Conservation (phyloP, 2,329 filamentous ascomycete genomes). For the Delphinella strobiligena region DNA sequence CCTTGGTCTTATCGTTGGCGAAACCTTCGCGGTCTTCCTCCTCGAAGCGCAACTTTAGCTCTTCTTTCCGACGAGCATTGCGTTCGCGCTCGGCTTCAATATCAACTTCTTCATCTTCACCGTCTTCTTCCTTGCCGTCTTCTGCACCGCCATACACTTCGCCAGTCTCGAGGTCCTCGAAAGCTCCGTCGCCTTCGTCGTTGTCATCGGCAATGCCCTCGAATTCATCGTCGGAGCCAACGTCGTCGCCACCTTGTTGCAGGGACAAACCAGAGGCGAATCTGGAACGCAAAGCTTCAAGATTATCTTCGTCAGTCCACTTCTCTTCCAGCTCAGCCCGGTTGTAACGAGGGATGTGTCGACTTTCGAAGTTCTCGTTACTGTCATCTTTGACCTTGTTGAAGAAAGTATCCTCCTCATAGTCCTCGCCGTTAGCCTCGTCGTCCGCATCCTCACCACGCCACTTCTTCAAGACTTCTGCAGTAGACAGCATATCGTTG, state of each 20-base stretch:
- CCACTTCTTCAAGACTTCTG: slow-evolving; percentile 70
- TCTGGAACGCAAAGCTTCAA: slow-evolving; percentile 60
- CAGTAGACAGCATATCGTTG: slow-evolving; percentile 63
- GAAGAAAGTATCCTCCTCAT: slow-evolving; percentile 56
- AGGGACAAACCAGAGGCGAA: slow-evolving; percentile 62
- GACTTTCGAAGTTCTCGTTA: slow-evolving; percentile 51
- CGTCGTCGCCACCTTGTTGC: slow-evolving; percentile 35
- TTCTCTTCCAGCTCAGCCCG: slow-evolving; percentile 71
- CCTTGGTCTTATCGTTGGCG: slow-evolving; percentile 74
- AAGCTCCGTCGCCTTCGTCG: slow-evolving; percentile 66
- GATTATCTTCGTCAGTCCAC: slow-evolving; percentile 69
- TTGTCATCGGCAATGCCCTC: slow-evolving; percentile 40
- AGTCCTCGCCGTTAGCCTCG: slow-evolving; percentile 42
- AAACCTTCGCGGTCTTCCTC: slow-evolving; percentile 97
- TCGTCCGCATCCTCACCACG: slow-evolving; percentile 50
- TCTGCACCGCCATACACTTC: slow-evolving; percentile 36
- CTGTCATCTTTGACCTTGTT: slow-evolving; percentile 41
- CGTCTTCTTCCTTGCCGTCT: slow-evolving; percentile 28
- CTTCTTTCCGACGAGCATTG: slow-evolving; percentile 87
- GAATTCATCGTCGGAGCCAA: slow-evolving; percentile 41
- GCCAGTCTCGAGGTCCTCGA: slow-evolving; percentile 74
- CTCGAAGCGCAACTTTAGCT: slow-evolving; percentile 87
- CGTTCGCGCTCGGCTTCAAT: slow-evolving; percentile 82
- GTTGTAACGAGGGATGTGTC: slow-evolving; percentile 65
- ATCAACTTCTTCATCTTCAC: slow-evolving; percentile 34